Evolutionary conservation across 2,329 filamentous ascomycete genomes (phyloP), one percentile per base, ranked within the genome.

Genomic region (Knufia petricola): DNA sequence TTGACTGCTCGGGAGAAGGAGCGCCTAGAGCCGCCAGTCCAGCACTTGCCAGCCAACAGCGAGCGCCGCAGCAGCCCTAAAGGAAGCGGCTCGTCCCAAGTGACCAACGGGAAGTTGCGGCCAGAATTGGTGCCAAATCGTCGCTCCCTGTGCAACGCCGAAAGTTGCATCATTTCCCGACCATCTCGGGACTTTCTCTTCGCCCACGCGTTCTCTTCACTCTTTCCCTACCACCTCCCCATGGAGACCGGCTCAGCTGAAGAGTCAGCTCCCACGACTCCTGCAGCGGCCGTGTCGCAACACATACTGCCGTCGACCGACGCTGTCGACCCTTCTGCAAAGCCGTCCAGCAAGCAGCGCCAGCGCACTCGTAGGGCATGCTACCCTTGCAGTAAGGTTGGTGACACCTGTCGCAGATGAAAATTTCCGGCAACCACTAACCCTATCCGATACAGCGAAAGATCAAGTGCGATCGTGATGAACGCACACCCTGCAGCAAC

Each of bases 341-440:
- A 46, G 23, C 19, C 43, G 8, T 46, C 43, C 9, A 46, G 30
- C 23, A 46, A 46, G 32, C 43, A 46, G 31, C 6, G 36, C 23
- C 46, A 50, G 19, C 42, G 49, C 9, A 50, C 30, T 31, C 30
- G 49, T 2, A 28, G 38, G 42, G 49, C 49, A 10, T 50, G 49
- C 36, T 50, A 50, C 38, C 49, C 49, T 21, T 50, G 49, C 24
- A 46, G 43, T n/a, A 46, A 46, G 43, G 43, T 46, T 46, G 12
- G 43, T 46, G 43, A 46, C 42, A 32, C 28, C 19, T 17, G 30
- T 45, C 42, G 42, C 19, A 19, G 19, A 34, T n/a, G n/a, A 20
- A 31, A 12, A 13, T 23, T 23, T 15, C 20, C n/a, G 2, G 2
- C 2, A 13, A 8, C 20, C 19, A 21, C 43, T 46, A 17, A 46